Evolutionary conservation across 2,329 filamentous ascomycete genomes (phyloP), one percentile per base, ranked within the genome.

Genomic region (Penicillium concentricum): DNA sequence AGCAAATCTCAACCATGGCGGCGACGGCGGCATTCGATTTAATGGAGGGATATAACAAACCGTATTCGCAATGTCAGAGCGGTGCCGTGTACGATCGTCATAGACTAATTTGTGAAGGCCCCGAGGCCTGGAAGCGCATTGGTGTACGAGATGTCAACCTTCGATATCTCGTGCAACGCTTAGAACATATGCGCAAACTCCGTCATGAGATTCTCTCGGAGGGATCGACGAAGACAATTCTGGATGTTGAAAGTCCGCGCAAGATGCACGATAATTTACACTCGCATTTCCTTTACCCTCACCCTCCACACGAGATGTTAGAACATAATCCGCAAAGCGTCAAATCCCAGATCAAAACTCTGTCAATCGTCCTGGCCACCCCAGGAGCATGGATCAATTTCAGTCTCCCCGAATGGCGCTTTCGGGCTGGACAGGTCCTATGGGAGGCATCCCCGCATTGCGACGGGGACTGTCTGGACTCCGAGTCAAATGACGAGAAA

Each of bases 301-400:
- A 67, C 4, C 67, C 69, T 8, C 70, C 67, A n/a, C 56, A 58
- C 45, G 54, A 66, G 6, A 42, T 64, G 2, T 54, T 65, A n/a
- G 43, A 66, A 6, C 64, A 67, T 18, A 61, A 72, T 41, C 64
- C 65, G 2, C 61, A 68, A 45, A 76, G 68, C n/a, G 60, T 81
- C 32, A 76, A 77, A 59, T 71, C 70, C 5, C 79, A 81, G 61
- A 79, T 81, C 51, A 74, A 74, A 46, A 74, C 77, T 4, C 55
- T 82, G 20, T 72, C 75, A 16, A 70, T 72, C 20, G 74, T 78
- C 0, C 63, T 81, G n/a, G 69, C 71, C 5, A 73, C 74, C 2
- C 72, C 72, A 1, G 76, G 74, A 7, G 73, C 78, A 3, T 82
- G 79, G 79, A 62, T 78, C 13, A 74, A 82, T 57, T 78, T 81